Percentiles rank a stretch among this genome's conserved stretches.
Conservation (phyloP, 2,329 filamentous ascomycete genomes). For the Verticillium tricorpus region DNA sequence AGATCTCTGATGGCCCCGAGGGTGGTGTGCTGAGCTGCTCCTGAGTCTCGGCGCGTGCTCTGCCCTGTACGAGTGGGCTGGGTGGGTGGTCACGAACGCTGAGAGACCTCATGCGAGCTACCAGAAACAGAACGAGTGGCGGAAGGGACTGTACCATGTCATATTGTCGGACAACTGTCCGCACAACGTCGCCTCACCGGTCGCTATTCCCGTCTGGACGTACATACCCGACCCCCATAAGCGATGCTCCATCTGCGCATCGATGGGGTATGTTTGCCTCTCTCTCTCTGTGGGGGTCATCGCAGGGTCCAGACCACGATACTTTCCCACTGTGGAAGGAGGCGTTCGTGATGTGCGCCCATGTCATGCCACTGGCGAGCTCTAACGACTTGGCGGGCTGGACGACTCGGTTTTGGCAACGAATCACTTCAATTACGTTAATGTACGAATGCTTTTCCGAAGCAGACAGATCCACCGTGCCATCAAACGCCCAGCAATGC, state of each 20-base stretch:
- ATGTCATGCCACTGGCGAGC: not conserved
- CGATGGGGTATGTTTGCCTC: not conserved
- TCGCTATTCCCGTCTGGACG: not conserved
- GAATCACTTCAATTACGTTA: not conserved
- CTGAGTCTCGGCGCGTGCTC: too few relatives aligned
- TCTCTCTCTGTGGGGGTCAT: not conserved
- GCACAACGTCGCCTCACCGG: not conserved
- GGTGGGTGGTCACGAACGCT: not conserved
- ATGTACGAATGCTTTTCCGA: not conserved
- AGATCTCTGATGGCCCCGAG: not conserved
- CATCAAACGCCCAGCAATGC: not conserved
- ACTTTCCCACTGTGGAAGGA: not conserved
- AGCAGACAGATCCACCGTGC: not conserved
- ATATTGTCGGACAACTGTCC: not conserved
- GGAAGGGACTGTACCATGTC: not conserved
- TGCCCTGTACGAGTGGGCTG: too few relatives aligned
- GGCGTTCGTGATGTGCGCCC: not conserved
- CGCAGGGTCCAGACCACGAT: not conserved
- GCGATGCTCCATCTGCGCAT: not conserved
- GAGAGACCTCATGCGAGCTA: not conserved
- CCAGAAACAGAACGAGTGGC: not conserved
- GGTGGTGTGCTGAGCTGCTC: not conserved
- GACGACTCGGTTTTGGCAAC: not conserved
- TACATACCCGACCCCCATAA: not conserved
- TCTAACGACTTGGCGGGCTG: not conserved